Base-by-base conservation (phyloP, 1,284 basidiomycete species). In the Somion occarium region DNA sequence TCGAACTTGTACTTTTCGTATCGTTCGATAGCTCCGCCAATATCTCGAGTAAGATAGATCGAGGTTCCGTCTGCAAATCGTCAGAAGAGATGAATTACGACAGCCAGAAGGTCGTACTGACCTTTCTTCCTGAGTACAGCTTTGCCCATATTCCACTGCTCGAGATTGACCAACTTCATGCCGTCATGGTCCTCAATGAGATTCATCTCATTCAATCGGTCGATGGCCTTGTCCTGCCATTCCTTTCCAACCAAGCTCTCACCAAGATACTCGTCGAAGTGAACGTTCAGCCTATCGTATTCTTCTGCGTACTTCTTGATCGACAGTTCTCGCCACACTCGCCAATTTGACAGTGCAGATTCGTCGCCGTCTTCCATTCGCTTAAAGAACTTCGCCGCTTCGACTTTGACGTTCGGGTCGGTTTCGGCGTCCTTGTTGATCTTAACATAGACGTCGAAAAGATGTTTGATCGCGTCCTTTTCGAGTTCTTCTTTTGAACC, bases 21-120 rank as follows among this genome's bases (percentile, higher is more conserved):
- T 58, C 96, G 90, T 73, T 98, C 91, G 60, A 90, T 87, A 0
- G 95, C 94, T 43, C 88, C 96, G 43, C 88, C 96, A 56, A 99
- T 93, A 71, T 99, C 96, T 56, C 96, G 91, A n/a, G 95, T 98
- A 56, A 99, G 85, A 73, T 99, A 99, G 60, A 98, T 95, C 0
- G 92, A 92, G 4, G 96, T 98, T 22, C 96, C 96, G 63, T 99
- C 96, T 91, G 61, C n/a, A n/a, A n/a, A 15, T 50, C 27, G 25
- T 11, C 11, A 38, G 4, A 38, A 25, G 46, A 23, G 7, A 37
- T 5, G 25, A 18, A 39, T 12, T 9, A n/a, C n/a, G n/a, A n/a
- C n/a, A n/a, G n/a, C n/a, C 4, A 22, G 43, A 9, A 42, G 11
- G 41, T 42, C 12, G 12, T 13, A 34, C 72, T 52, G 57, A 85